Evolutionary conservation across 768 basidiomycete species (phyloP).

Genomic region (Russula lepida): DNA sequence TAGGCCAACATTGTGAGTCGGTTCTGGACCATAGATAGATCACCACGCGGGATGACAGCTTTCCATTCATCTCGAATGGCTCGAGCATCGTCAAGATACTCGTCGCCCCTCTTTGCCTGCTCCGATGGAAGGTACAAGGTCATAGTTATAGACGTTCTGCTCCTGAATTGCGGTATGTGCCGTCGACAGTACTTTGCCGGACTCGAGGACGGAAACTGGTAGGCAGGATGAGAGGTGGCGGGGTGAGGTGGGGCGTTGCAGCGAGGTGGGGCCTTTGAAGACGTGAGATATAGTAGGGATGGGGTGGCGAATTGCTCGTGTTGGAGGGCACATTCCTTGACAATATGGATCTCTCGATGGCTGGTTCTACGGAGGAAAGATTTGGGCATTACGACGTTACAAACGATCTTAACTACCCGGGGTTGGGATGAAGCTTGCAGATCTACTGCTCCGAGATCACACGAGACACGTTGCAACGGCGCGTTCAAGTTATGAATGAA

Average conservation of each 20-base stretch:
- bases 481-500: neutral
- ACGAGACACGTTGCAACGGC: neutral
- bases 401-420: neutral
- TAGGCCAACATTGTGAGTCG: constrained; percentile 1
- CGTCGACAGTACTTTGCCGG: neutral
- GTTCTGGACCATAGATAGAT: constrained; percentile 2
- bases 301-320: neutral
- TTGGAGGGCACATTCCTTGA: neutral
- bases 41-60: neutral
- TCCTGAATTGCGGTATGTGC: neutral
- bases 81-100: constrained; percentile 8
- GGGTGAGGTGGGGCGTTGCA: neutral
- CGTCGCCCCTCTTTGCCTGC: constrained; percentile 7
- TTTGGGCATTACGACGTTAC: neutral
- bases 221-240: neutral
- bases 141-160: neutral
- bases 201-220: neutral
- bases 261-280: neutral
- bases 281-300: neutral
- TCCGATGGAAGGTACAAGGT: constrained; percentile 2
- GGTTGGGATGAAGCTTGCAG: neutral
- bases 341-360: neutral
- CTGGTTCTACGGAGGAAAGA: neutral
- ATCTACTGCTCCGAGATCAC: neutral
- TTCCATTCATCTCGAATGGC: constrained; percentile 9